Percentiles rank a stretch among this genome's conserved stretches.
phyloP scores from a whole-genome alignment of 257 asterid genomes.

The Petrea volubilis region DNA sequence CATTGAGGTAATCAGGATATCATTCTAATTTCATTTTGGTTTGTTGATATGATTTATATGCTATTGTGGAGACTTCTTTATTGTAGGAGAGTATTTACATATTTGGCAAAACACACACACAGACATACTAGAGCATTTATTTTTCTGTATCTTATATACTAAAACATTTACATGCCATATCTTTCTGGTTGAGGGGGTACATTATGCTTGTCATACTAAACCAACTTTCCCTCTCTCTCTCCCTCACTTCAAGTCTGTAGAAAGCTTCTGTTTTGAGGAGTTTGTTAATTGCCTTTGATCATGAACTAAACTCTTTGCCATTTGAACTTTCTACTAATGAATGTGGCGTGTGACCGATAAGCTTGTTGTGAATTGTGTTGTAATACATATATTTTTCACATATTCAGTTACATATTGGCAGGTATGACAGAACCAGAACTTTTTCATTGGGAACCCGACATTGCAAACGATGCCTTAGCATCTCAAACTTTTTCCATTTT shows the following conservation, averaged over 20 bases:
- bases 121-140: neutral
- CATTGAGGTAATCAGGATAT: constrained; percentile 53
- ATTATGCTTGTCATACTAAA: too few relatives aligned
- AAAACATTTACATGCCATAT: neutral
- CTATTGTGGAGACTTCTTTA: neutral
- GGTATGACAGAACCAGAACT: too few relatives aligned
- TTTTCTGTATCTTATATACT: neutral
- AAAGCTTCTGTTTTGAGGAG: neutral
- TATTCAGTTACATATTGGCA: too few relatives aligned
- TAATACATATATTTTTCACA: too few relatives aligned
- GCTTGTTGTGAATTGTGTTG: neutral
- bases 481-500: constrained; percentile 4
- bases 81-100: neutral
- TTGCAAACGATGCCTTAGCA: too few relatives aligned
- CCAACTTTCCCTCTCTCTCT: too few relatives aligned
- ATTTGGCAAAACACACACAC: too few relatives aligned
- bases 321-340: too few relatives aligned
- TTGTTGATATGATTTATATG: constrained; percentile 10
- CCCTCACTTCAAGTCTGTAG: neutral
- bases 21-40: neutral
- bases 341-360: neutral
- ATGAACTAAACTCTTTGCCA: too few relatives aligned
- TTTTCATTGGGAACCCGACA: neutral
- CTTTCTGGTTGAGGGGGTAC: neutral
- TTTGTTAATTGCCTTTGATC: neutral